phyloP scores from a whole-genome alignment of 768 basidiomycete genomes.

The Sporobolomyces pararoseus region DNA sequence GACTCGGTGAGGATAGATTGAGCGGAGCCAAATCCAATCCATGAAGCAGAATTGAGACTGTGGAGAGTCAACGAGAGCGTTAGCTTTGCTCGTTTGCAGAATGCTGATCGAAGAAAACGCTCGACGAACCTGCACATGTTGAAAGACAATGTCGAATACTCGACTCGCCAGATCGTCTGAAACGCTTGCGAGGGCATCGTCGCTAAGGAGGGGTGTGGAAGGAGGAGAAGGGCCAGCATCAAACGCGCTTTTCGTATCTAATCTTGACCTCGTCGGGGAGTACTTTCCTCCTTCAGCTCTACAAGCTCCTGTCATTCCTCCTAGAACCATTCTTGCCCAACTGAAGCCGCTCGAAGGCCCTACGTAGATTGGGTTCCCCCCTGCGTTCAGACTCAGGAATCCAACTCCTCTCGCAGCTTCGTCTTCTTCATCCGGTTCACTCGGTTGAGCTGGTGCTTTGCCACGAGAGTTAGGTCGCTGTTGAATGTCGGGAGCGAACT shows the following conservation, averaged over 20 bases:
- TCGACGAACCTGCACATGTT: constrained; percentile 16
- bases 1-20: constrained; percentile 15
- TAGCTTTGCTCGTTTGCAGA: background rate
- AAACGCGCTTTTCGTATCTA: constrained; percentile 21
- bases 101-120: background rate
- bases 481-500: background rate
- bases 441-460: background rate
- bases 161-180: constrained; percentile 23
- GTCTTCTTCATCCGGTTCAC: background rate
- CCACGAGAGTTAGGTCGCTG: background rate
- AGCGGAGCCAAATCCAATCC: constrained; percentile 29
- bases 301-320: constrained; percentile 5
- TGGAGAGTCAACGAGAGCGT: background rate
- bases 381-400: constrained; percentile 14
- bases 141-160: constrained; percentile 1
- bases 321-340: constrained; percentile 27
- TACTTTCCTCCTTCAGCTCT: background rate
- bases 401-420: constrained; percentile 30
- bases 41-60: constrained; percentile 17
- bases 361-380: constrained; percentile 34
- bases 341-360: constrained; percentile 25
- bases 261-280: background rate
- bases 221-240: background rate
- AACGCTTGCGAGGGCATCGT: constrained; percentile 12
- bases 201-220: background rate